Evolutionary conservation across 106 monocot genomes (phyloP), one percentile per base, ranked within the genome.

Genomic region (Phalaenopsis equestris): DNA sequence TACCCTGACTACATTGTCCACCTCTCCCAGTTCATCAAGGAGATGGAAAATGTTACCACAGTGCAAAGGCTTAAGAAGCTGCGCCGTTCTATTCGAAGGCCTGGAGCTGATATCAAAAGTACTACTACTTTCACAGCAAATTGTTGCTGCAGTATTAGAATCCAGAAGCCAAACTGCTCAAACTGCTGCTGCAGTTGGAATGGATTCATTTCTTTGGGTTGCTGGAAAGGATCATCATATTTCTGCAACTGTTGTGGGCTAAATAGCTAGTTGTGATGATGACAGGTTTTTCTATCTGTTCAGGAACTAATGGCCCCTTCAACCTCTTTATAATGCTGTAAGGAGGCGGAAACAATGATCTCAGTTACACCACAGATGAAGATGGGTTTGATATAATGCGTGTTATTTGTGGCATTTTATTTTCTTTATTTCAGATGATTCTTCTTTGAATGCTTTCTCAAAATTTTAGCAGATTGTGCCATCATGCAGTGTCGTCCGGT

Each of bases 1-100:
- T 91, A 94, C 42, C 94, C 94, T 0, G 94, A 94, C 80, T 94
- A 81, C 82, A 91, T 89, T 15, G 80, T 87, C 49, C 94, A 94
- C 68, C 83, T 94, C 1, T 78, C 84, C 81, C 84, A 81, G 61
- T 94, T 94, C 67, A 80, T 89, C 75, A 82, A 80, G 9, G 94
- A 94, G 14, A 94, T 94, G 94, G 94, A 94, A 83, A 83, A 55
- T 68, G 80, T 86, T 47, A 91, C 91, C 75, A 91, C 94, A 0
- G 84, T 84, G 7, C 81, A 42, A 16, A 82, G 77, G 41, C 87
- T 91, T 48, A 89, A 81, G 61, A 94, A 91, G 79, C 91, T 94
- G 49, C 84, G 86, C 4, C 83, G 83, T 41, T 65, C 55, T 41
- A 84, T 87, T 10, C 65, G 76, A 17, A 82, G 70, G 21, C 38